phyloP scores from a whole-genome alignment of 2,329 filamentous ascomycete genomes.

The Arachnomyces sp. region DNA sequence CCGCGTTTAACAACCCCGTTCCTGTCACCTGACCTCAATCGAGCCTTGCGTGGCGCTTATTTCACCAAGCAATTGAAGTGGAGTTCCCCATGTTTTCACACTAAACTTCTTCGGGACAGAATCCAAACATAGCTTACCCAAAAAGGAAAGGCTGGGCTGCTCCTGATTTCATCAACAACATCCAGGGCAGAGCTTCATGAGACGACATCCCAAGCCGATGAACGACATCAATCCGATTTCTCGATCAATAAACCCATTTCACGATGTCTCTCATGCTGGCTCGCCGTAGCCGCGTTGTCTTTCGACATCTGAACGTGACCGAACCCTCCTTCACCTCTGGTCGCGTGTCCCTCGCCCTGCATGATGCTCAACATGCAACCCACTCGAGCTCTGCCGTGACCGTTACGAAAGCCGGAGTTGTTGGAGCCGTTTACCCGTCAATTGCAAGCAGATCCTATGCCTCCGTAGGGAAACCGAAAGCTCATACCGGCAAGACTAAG shows the following conservation, averaged over 20 bases:
- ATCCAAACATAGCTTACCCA: constrained; percentile 4
- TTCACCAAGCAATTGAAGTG: too few species aligned
- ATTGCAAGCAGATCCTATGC: constrained; percentile 23
- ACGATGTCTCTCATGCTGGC: constrained; percentile 26
- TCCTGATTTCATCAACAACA: not conserved
- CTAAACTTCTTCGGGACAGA: constrained; percentile 12
- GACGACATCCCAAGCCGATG: not conserved
- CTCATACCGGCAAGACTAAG: constrained; percentile 22
- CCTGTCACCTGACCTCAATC: too few species aligned
- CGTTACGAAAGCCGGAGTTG: constrained; percentile 4
- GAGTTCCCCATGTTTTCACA: not conserved
- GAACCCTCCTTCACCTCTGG: not conserved
- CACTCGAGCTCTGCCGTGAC: constrained; percentile 1
- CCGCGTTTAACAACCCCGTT: too few species aligned
- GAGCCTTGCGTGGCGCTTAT: too few species aligned
- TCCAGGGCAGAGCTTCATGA: not conserved
- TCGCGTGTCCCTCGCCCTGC: not conserved
- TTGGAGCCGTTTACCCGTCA: constrained; percentile 13
- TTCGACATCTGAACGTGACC: constrained; percentile 9
- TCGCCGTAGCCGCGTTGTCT: constrained; percentile 22
- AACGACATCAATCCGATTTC: not conserved
- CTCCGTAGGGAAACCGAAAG: constrained; percentile 24
- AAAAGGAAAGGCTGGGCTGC: not conserved
- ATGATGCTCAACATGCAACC: not conserved
- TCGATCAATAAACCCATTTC: not conserved